phyloP scores from a whole-genome alignment of 163 green algal species.

The Scenedesmus sp. region DNA sequence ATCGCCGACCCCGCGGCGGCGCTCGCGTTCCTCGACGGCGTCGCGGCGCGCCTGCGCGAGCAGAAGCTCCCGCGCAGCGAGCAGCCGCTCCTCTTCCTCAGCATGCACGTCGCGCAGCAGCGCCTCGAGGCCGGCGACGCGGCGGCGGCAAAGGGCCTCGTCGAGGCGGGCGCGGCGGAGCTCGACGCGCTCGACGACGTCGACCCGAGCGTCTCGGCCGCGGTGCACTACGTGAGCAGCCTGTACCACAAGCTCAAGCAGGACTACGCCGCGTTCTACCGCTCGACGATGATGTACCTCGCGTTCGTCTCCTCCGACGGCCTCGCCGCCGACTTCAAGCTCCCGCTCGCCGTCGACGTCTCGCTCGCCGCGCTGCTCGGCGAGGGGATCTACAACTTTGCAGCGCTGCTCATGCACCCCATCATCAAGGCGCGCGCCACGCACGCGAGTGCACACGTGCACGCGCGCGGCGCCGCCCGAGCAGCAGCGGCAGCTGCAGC shows the following conservation, averaged over 20 bases:
- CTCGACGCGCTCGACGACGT: constrained; percentile 84
- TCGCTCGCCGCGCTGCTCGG: constrained; percentile 95
- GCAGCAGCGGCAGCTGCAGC: neutral
- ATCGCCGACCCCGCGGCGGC: constrained; percentile 58
- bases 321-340: constrained; percentile 74
- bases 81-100: constrained; percentile 85
- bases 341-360: constrained; percentile 93
- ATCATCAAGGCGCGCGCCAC: constrained; percentile 71
- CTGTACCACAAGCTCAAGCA: constrained; percentile 88
- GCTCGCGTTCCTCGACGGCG: constrained; percentile 71
- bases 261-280: constrained; percentile 96
- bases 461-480: neutral
- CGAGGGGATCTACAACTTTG: constrained; percentile 98
- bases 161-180: constrained; percentile 80
- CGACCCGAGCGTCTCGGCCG: constrained; percentile 88
- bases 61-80: constrained; percentile 64
- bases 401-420: constrained; percentile 96
- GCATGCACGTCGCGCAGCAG: constrained; percentile 93
- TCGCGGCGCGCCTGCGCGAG: constrained; percentile 79
- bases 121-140: constrained; percentile 73
- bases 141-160: constrained; percentile 61
- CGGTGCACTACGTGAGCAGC: constrained; percentile 86
- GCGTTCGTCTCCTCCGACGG: constrained; percentile 86
- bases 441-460: neutral
- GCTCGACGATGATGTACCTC: constrained; percentile 81